Percentiles rank a stretch among this genome's conserved stretches.
phyloP scores from a whole-genome alignment of 306 rosid genomes.

The Fragaria iinumae region DNA sequence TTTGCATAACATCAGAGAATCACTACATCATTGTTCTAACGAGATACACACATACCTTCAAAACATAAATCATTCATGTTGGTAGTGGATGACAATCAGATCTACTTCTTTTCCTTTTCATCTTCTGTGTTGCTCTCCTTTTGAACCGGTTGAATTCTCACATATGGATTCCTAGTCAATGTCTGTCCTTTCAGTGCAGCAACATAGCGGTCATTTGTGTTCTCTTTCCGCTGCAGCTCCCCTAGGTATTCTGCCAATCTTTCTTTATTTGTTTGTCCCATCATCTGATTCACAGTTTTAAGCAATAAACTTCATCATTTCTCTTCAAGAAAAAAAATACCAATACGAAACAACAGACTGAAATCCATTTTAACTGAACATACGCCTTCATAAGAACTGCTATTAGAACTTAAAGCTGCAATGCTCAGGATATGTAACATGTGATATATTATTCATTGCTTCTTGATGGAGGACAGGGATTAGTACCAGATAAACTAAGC shows the following conservation, averaged over 20 bases:
- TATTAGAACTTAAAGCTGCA: background rate
- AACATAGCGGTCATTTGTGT: constrained; percentile 85
- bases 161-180: constrained; percentile 77
- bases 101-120: constrained; percentile 44
- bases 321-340: background rate
- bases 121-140: constrained; percentile 29
- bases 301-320: constrained; percentile 1
- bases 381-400: background rate
- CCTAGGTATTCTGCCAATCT: constrained; percentile 82
- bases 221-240: constrained; percentile 81
- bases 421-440: background rate
- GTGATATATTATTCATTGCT: background rate
- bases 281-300: constrained; percentile 50
- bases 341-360: background rate
- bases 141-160: constrained; percentile 75
- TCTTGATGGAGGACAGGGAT: background rate
- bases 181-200: constrained; percentile 88
- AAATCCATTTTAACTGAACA: background rate
- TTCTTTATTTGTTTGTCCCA: constrained; percentile 77
- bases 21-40: background rate
- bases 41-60: background rate
- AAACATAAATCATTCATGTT: background rate
- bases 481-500: background rate
- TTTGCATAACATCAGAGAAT: background rate
- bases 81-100: background rate